Evolutionary conservation across 2,329 filamentous ascomycete species (phyloP), one percentile per base, ranked within the genome.

Genomic region (Trichoderma sp.): DNA sequence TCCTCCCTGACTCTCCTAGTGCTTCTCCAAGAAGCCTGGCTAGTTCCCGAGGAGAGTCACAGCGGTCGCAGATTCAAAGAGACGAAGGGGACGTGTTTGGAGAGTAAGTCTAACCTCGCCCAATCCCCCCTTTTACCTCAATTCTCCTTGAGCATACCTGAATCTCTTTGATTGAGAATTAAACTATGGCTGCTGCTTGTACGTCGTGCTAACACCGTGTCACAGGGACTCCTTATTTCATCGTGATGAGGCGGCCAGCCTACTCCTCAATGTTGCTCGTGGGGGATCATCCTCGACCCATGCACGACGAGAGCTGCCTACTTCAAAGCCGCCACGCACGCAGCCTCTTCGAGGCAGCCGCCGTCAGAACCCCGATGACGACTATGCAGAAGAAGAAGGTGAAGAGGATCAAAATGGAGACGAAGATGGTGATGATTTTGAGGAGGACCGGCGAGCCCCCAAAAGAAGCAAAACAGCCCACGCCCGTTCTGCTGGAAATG

Each of bases 391-490:
- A 6, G 59, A 67, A 8, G 43, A 66, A n/a, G 39, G 43, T 1
- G 32, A 59, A n/a, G 30, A 67, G 7, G 43, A 52, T 13, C 55
- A 43, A 6, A 43, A 4, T 28, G 55, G 46, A 6, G 21, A 59
- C 2, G 60, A 68, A 0, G 72, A 73, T 3, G 75, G 74, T 7
- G 73, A 75, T 39, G 13, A 30, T 1, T 80, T 79, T 66, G 73
- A 80, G 60, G 75, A 71, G 4, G 77, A 79, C 43, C 66, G 58
- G 16, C 75, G 78, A 66, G 32, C 71, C 56, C 65, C 76, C 69
- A 69, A 76, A 72, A 64, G 75, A 71, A 56, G 16, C 24, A 51
- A 52, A 10, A 52, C 37, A 10, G 2, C 46, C 16, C n/a, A 43
- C 7, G 2, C 46, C 34, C 52, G 58, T 4, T 30, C 43, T 8